Evolutionary conservation across 495 filamentous ascomycete genomes (phyloP).

Genomic region (Massariosphaeria phaeospora): DNA sequence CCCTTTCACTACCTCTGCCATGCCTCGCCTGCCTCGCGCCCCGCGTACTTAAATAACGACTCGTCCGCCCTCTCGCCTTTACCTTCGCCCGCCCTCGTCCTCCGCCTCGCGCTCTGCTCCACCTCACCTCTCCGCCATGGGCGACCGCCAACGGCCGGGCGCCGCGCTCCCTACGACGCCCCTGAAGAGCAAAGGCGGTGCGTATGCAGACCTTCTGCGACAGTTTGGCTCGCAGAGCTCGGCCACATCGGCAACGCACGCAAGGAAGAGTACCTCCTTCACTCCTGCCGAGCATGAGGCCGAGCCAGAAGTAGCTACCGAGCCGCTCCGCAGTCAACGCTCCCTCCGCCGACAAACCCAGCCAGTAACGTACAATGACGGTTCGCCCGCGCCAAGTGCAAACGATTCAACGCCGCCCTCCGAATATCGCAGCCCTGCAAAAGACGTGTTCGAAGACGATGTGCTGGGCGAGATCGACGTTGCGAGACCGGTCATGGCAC

Average conservation of each 20-base stretch:
- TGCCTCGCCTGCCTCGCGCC: too few relatives aligned
- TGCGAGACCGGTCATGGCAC: too few relatives aligned
- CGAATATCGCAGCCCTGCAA: not conserved
- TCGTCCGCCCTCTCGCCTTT: too few relatives aligned
- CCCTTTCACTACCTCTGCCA: too few relatives aligned
- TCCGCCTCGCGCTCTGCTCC: not conserved
- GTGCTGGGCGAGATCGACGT: too few relatives aligned
- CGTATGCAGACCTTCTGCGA: conserved; percentile 13
- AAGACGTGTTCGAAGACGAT: too few relatives aligned
- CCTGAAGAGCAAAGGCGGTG: conserved; percentile 12
- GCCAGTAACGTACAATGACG: too few relatives aligned
- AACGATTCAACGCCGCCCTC: not conserved
- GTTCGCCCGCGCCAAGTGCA: too few relatives aligned
- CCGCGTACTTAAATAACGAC: too few relatives aligned
- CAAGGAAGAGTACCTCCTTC: not conserved
- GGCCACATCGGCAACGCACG: conserved; percentile 23
- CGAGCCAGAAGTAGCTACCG: not conserved
- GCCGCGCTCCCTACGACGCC: conserved; percentile 19
- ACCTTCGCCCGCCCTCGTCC: too few relatives aligned
- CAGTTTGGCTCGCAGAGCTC: conserved; percentile 20
- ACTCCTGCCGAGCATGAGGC: not conserved
- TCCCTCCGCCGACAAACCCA: not conserved
- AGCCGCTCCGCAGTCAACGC: not conserved
- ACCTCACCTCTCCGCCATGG: not conserved
- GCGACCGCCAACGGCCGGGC: not conserved